Evolutionary conservation across 2,329 filamentous ascomycete species (phyloP), one percentile per base, ranked within the genome.

Genomic region (Coniochaeta prunicola): DNA sequence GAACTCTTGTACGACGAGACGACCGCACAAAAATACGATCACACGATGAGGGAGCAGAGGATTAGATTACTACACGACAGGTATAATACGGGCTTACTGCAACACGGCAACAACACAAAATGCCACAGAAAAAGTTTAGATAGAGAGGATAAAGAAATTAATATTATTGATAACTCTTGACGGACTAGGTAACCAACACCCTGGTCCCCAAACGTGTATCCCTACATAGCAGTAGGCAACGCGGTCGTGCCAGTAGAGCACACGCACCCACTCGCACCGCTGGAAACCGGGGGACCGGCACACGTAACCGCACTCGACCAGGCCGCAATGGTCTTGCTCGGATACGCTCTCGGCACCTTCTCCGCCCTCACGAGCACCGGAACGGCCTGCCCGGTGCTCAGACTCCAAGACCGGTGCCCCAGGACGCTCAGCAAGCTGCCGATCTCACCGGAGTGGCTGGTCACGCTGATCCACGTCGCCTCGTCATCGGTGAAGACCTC

Each of bases 361-460:
- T 82, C 77, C 1, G 81, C 85, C 70, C 81, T 84, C 34, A 90
- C 81, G 1, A 90, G 76, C 2, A 88, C 84, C 0, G 87, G 86
- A 30, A 90, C 86, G 8, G 87, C 80, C 59, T 85, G 81, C 9
- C 88, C 87, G 0, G 88, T 91, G n/a, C 75, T 76, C 13, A 90
- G 74, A 2, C 74, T 69, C 67, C 90, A 90, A 2, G 71, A 63
- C n/a, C 80, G 78, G 65, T 90, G 87, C 56, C 80, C 79, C 21
- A 65, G 59, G 12, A 62, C 63, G 45, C 55, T 53, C 56, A 64
- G 56, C 21, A 58, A 70, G 58, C 73, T 76, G 12, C 66, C 66
- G 63, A 85, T 84, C 65, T 83, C 78, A 6, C 84, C 85, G 21
- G 78, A 81, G 70, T 88, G 85, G 57, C 77, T 82, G 1, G 83